phyloP scores from a whole-genome alignment of 2,329 filamentous ascomycete species.

The Ceratocystis albifundus region DNA sequence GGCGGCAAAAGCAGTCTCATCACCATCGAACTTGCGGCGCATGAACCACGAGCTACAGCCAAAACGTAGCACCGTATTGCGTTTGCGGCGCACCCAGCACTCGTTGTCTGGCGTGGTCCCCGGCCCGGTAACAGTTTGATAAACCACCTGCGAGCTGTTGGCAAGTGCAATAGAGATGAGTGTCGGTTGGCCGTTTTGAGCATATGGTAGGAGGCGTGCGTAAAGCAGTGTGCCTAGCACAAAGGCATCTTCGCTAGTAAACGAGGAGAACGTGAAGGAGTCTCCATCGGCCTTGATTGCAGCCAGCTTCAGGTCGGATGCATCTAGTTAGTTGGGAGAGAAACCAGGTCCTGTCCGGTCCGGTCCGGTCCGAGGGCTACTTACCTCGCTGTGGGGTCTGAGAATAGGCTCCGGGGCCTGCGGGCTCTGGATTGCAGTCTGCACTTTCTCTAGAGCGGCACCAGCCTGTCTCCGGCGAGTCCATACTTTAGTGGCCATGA shows the following conservation, averaged over 20 bases:
- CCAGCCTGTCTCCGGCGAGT: not conserved
- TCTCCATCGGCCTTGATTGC: constrained; percentile 32
- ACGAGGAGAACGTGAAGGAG: constrained; percentile 39
- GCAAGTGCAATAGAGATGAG: constrained; percentile 55
- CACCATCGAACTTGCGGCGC: constrained; percentile 52
- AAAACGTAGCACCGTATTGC: constrained; percentile 59
- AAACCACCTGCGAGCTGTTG: constrained; percentile 49
- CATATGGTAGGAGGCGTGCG: constrained; percentile 46
- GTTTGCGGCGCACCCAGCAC: constrained; percentile 58
- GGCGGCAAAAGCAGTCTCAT: constrained; percentile 52
- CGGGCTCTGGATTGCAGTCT: not conserved
- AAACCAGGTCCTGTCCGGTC: too few relatives aligned
- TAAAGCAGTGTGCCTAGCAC: constrained; percentile 53
- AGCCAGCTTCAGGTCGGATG: not conserved
- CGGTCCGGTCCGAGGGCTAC: not conserved
- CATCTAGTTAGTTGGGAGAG: constrained; percentile 16
- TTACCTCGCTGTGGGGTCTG: not conserved
- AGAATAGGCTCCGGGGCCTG: constrained; percentile 25
- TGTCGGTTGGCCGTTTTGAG: constrained; percentile 36
- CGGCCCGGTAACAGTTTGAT: constrained; percentile 55
- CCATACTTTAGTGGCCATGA: not conserved
- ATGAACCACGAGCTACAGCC: constrained; percentile 60
- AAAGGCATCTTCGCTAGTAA: constrained; percentile 54
- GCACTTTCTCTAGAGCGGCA: not conserved
- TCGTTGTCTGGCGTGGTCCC: constrained; percentile 63